Conservation (phyloP, 306 rosid species). For the Trichosanthes truncata region DNA sequence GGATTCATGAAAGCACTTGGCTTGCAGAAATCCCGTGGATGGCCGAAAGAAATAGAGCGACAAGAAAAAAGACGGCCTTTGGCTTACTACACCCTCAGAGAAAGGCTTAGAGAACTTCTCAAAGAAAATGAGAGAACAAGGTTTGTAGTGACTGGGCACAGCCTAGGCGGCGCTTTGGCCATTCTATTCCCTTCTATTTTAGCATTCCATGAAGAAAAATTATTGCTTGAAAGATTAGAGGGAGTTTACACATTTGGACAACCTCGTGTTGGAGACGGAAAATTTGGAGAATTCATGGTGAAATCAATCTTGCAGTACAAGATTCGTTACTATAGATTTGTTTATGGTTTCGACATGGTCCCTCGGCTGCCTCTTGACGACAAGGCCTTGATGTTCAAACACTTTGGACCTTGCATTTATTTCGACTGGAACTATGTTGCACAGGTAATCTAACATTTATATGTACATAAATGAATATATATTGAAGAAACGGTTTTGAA, state of each 20-base stretch:
- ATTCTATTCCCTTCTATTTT: constrained; percentile 48
- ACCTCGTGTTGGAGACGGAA: constrained; percentile 59
- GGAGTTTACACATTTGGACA: constrained; percentile 82
- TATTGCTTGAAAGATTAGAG: constrained; percentile 51
- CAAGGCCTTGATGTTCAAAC: constrained; percentile 44
- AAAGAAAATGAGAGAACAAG: constrained; percentile 33
- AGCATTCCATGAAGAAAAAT: constrained; percentile 37
- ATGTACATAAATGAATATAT: background rate
- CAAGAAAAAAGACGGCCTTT: background rate
- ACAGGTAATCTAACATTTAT: constrained; percentile 21
- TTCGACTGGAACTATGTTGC: constrained; percentile 57
- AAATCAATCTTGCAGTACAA: constrained; percentile 28
- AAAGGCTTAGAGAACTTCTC: constrained; percentile 24
- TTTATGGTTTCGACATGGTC: constrained; percentile 54
- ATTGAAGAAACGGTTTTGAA: too few species aligned
- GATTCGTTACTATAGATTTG: constrained; percentile 43
- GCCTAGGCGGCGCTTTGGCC: constrained; percentile 79
- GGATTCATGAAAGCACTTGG: constrained; percentile 75
- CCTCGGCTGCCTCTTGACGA: constrained; percentile 60
- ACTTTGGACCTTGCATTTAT: constrained; percentile 48
- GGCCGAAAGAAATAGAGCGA: constrained; percentile 46
- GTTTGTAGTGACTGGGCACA: constrained; percentile 70
- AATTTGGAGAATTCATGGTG: constrained; percentile 51
- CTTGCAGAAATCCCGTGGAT: constrained; percentile 22
- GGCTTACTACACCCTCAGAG: constrained; percentile 55